phyloP scores from a whole-genome alignment of 805 yeast species.

The Nakazawaea anatomiae region DNA sequence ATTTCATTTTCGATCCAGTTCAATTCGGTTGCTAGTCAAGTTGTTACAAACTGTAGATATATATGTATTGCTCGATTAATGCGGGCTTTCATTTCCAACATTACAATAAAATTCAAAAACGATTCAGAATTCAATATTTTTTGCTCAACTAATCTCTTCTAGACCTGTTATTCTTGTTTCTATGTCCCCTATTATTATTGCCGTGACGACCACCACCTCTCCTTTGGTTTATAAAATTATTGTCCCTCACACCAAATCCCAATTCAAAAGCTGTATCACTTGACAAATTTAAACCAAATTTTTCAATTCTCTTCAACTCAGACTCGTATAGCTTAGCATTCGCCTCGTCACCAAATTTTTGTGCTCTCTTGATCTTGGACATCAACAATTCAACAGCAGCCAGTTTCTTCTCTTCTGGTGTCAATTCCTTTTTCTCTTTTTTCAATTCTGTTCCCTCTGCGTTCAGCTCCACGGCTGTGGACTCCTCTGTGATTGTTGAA shows the following conservation, averaged over 20 bases:
- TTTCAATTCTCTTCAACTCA: constrained; percentile 65
- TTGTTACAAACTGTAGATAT: too few species aligned
- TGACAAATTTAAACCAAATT: constrained; percentile 73
- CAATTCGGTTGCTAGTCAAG: too few species aligned
- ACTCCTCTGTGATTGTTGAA: not conserved
- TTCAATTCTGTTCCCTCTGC: constrained; percentile 11
- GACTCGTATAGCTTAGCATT: constrained; percentile 47
- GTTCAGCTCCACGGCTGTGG: not conserved
- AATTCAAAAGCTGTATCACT: constrained; percentile 64
- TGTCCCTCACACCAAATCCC: constrained; percentile 34
- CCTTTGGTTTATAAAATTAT: constrained; percentile 3
- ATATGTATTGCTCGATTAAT: too few species aligned
- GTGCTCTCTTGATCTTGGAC: constrained; percentile 65
- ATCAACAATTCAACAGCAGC: constrained; percentile 62
- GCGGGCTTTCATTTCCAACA: too few species aligned
- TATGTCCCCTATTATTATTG: not conserved
- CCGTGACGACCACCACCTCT: not conserved
- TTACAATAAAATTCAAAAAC: too few species aligned
- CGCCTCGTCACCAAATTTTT: constrained; percentile 67
- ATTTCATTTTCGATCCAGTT: too few species aligned
- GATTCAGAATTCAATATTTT: not conserved
- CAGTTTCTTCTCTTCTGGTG: constrained; percentile 67
- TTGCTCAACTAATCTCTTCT: too few species aligned
- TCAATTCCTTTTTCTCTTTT: constrained; percentile 28
- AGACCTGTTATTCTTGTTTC: not conserved